A percentile compares a stretch with the other conserved stretches of the same genome.
Conservation (phyloP, 1,284 basidiomycete genomes). For the Neolentinus lepideus region DNA sequence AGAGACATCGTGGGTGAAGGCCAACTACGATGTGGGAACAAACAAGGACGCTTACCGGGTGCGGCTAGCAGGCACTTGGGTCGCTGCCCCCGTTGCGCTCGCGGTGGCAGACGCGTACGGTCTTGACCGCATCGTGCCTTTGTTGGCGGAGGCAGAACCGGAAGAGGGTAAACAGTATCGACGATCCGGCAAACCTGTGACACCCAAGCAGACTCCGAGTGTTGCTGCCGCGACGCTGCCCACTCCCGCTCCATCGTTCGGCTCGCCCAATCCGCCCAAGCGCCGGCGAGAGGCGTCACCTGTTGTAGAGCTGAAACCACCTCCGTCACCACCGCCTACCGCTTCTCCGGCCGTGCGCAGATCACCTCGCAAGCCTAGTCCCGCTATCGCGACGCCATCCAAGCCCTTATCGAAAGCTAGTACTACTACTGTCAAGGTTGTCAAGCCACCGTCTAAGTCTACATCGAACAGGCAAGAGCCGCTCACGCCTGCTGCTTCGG, state of each 20-base stretch:
- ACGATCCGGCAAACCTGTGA: constrained; percentile 33
- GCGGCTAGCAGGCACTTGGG: constrained; percentile 90
- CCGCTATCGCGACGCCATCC: constrained; percentile 7
- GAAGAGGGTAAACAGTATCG: constrained; percentile 76
- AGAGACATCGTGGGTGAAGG: constrained; percentile 85
- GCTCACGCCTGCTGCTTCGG: constrained; percentile 42
- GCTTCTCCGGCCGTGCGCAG: constrained; percentile 11
- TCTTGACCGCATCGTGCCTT: constrained; percentile 52
- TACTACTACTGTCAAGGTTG: constrained; percentile 8
- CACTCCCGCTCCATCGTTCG: constrained; percentile 30
- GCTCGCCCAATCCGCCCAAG: constrained; percentile 40
- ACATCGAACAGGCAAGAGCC: constrained; percentile 8
- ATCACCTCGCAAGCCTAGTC: constrained; percentile 6
- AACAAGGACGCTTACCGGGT: constrained; percentile 65
- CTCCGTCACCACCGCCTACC: constrained; percentile 8
- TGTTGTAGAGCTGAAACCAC: constrained; percentile 11
- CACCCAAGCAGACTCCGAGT: constrained; percentile 20
- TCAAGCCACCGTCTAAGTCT: constrained; percentile 28
- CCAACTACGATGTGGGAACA: constrained; percentile 72
- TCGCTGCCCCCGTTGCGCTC: constrained; percentile 66
- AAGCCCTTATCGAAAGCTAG: constrained; percentile 1
- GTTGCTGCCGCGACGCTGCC: constrained; percentile 24
- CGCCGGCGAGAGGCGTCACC: constrained; percentile 60
- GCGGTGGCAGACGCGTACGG: constrained; percentile 55
- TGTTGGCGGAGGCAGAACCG: constrained; percentile 69